Evolutionary conservation across 2,329 filamentous ascomycete species (phyloP), one percentile per base, ranked within the genome.

Genomic region (Rutstroemia sp.): DNA sequence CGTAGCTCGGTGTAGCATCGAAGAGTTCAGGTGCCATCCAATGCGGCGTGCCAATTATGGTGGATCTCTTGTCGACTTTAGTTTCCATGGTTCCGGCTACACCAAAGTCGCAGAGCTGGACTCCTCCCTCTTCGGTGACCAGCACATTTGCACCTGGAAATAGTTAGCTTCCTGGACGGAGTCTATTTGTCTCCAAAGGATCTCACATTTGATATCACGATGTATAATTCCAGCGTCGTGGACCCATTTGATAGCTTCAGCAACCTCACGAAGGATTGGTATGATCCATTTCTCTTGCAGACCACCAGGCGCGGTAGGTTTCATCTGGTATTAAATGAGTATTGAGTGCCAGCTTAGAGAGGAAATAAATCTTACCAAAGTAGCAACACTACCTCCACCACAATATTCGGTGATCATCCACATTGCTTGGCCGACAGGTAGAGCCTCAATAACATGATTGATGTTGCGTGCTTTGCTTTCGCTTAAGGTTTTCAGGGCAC

Each of bases 331-430:
- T 34, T 44, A 2, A 30, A 73, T 73, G 3, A 34, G 48, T 16
- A 51, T 51, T 12, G 3, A n/a, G 19, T 42, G 10, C 5, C 27
- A 46, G 30, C 30, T 4, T 10, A 34, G 30, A 10, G 30, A 25
- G 23, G 16, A 16, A 2, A 48, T 8, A 9, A n/a, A 39, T 75
- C 60, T 76, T 74, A 65, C 78, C 73, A 81, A 79, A 59, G 79
- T 92, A 62, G 81, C 86, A 69, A 95, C 86, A 69, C 89, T 94
- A 49, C 89, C 89, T 60, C 89, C 89, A 5, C 87, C 88, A 65
- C 89, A 92, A 70, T 92, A 91, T 72, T 94, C 88, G 58, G 87
- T 92, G 56, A 94, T 83, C 75, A 94, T 89, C 89, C 89, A 95
- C 74, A 95, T 85, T 58, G 89, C 82, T 63, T 87, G 84, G 44